Evolutionary conservation across 306 rosid species (phyloP), one percentile per base, ranked within the genome.

Genomic region (Macrotyloma uniflorum): DNA sequence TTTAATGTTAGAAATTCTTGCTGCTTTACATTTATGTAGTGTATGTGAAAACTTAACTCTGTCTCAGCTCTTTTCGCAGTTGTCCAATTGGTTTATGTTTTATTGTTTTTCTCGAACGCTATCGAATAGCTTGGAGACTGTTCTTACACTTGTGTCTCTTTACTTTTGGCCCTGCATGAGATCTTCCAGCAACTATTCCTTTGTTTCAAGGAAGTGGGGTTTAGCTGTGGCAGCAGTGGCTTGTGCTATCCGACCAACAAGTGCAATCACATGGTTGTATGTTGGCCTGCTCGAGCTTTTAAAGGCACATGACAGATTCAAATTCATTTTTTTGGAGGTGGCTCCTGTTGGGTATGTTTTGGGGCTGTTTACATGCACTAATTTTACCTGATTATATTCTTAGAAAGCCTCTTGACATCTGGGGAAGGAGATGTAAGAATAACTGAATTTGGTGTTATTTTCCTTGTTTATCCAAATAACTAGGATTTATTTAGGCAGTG

Each of bases 141-240:
- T 89, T 86, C 91, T 95, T 81, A 91, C 96, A 13, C 45, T 91
- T 12, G 90, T 93, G 82, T 82, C 97, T 82, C 85, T 95, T 51
- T 95, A 88, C 86, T 90, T 85, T 72, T 95, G 99, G 98, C 97
- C 99, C 67, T 88, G 98, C 84, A 65, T 95, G 84, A 90, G 93
- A 80, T 70, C 84, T 66, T 83, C 85, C 8, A 20, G 75, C 18
- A 28, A 83, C 67, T 26, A 11, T 65, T 83, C 86, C 26, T 73
- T 10, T 58, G 79, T 65, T 80, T 92, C 97, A 30, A 91, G 97
- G 84, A 93, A 82, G 90, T 89, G 88, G 91, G 97, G 83, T 84
- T 84, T 95, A 83, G 73, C 79, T 43, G 24, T 89, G 54, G 97
- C 99, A 5, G 94, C 99, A 22, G 53, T 86, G 73, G 92, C 97